Percentiles rank a stretch among this genome's conserved stretches.
Evolutionary conservation across 352 stramenopile genomes (phyloP).

Genomic region (Phytophthora pluvialis): DNA sequence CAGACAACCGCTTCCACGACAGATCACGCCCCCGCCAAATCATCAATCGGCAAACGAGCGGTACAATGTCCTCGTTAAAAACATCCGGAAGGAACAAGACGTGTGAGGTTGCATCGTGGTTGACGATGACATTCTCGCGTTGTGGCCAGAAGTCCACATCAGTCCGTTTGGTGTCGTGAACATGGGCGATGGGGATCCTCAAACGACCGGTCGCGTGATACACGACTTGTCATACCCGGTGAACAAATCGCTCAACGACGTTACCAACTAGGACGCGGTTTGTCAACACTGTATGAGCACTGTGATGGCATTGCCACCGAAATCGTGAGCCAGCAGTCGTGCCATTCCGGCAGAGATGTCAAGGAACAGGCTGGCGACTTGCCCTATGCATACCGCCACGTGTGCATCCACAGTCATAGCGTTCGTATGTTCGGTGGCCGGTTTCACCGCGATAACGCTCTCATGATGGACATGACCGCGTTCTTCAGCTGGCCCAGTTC

Average conservation of each 20-base stretch:
- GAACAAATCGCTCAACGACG: conserved; percentile 24
- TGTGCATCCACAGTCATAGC: conserved; percentile 13
- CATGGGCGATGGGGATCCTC: conserved; percentile 6
- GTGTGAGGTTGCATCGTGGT: conserved; percentile 3
- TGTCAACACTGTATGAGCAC: conserved; percentile 4
- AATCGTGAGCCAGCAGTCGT: background rate
- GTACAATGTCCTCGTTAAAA: too few species aligned
- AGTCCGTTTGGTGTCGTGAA: conserved; percentile 27
- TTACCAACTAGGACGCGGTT: background rate
- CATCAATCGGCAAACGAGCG: too few species aligned
- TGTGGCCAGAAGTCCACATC: conserved; percentile 13
- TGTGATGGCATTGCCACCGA: conserved; percentile 7
- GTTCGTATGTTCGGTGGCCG: conserved; percentile 10
- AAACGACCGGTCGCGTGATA: conserved; percentile 6
- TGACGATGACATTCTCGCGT: background rate
- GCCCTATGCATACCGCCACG: conserved; percentile 12
- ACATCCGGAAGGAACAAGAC: conserved; percentile 4
- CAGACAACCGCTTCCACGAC: too few species aligned
- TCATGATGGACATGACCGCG: conserved; percentile 23
- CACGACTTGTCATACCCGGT: conserved; percentile 24
- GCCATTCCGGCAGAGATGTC: background rate
- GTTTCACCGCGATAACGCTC: background rate
- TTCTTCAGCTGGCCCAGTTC: conserved; percentile 28
- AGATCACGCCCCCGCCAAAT: too few species aligned
- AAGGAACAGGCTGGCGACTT: conserved; percentile 21